phyloP scores from a whole-genome alignment of 116 monocot genomes.

The Phalaenopsis hybrid region DNA sequence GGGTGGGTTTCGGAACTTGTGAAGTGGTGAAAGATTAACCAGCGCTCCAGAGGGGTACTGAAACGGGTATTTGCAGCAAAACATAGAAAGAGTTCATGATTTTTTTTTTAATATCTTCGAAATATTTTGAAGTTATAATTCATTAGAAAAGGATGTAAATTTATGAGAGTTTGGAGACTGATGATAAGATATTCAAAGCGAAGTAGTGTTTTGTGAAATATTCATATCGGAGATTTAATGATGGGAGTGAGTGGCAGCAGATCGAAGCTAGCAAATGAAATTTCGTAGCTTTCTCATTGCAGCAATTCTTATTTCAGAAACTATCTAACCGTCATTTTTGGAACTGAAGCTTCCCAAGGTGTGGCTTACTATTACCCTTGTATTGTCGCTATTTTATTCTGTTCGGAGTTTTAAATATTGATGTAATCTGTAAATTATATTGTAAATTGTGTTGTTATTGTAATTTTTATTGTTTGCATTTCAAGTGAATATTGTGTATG shows the following conservation, averaged over 20 bases:
- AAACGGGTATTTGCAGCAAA: no score
- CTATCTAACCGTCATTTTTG: background rate
- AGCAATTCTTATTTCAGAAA: background rate
- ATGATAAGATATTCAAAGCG: background rate
- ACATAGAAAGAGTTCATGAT: background rate
- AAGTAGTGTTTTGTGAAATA: background rate
- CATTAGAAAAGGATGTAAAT: background rate
- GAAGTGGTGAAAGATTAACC: slow-evolving; percentile 6
- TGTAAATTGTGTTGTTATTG: background rate
- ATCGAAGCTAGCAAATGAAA: background rate
- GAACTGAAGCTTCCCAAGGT: background rate
- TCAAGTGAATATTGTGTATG: background rate
- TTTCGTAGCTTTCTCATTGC: background rate
- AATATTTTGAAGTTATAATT: background rate
- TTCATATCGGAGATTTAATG: background rate
- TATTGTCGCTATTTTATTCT: background rate
- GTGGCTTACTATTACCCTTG: background rate
- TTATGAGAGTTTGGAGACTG: background rate
- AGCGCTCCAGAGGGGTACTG: no score
- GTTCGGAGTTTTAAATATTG: background rate
- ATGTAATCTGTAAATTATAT: background rate
- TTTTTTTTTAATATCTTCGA: background rate
- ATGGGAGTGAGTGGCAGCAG: background rate
- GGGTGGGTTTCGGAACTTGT: slow-evolving; percentile 37
- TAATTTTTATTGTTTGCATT: background rate